Evolutionary conservation across 345 rosid species (phyloP), one percentile per base, ranked within the genome.

Genomic region (Aquilaria malaccensis): DNA sequence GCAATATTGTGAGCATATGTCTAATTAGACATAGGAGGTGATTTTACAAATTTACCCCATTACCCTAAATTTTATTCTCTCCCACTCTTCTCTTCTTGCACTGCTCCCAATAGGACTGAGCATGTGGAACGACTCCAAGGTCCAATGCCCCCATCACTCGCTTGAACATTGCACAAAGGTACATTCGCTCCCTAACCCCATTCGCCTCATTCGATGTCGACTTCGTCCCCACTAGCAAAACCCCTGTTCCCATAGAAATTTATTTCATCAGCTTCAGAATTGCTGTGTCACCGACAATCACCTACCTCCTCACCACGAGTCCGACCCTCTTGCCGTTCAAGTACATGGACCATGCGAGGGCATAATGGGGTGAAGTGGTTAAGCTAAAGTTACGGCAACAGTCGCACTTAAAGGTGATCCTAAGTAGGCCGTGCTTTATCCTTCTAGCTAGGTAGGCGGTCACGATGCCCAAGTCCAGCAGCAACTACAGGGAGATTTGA

Each of bases 321-420:
- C 96, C 96, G 15, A 80, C 88, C 64, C 83, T 88, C 79, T 84
- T 67, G 2, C 90, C 96, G 51, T 88, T 88, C 67, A 92, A 85
- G 70, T 76, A 83, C 96, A 88, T 80, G 62, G 83, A 70, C 96
- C 96, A 88, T 33, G 85, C 86, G 6, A 88, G 88, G 15, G 73
- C 92, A 33, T 78, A 45, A 55, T 80, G 82, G 45, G 85, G 80
- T 6, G 79, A 66, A 58, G 74, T 70, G 11, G 63, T 52, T 14
- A 50, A 30, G 29, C 45, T 66, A 0, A 69, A 58, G 15, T 77
- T 68, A 12, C 68, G 56, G 33, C 65, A 56, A 14, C 65, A 69
- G 67, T 73, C 79, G 62, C 87, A 81, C 74, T 81, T 84, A 2
- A 88, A 79, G 10, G 96, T 79, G 22, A 85, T 77, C 0, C 96